A percentile compares a stretch with the other conserved stretches of the same genome.
Conservation (phyloP, 2,329 filamentous ascomycete species). For the Penicillium sp. region DNA sequence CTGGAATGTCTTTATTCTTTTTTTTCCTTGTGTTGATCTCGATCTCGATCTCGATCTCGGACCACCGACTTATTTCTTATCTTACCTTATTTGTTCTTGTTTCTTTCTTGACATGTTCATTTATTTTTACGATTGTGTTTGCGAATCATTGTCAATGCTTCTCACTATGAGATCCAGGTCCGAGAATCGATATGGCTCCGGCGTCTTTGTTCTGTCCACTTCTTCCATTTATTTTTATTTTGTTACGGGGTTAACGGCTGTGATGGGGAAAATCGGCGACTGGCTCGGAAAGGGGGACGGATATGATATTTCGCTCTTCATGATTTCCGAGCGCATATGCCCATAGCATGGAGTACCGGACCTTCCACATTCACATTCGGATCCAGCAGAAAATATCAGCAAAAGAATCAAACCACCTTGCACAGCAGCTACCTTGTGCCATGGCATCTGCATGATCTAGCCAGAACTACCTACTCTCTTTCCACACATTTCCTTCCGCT, state of each 20-base stretch:
- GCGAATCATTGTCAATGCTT: conserved; percentile 15
- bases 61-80: conserved; percentile 11
- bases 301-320: not conserved
- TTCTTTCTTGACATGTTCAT: conserved; percentile 18
- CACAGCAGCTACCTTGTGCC: not conserved
- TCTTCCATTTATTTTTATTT: conserved; percentile 2
- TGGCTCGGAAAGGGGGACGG: not conserved
- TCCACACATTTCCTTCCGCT: not conserved
- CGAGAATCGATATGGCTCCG: conserved; percentile 5
- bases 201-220: conserved; percentile 6
- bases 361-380: not conserved
- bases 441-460: conserved; percentile 1
- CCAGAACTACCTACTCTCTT: not conserved
- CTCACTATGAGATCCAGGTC: conserved; percentile 6
- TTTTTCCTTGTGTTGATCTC: conserved; percentile 11
- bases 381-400: conserved; percentile 1
- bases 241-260: not conserved
- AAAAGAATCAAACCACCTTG: conserved; percentile 2
- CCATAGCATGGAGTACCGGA: not conserved
- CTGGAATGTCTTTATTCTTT: conserved; percentile 19
- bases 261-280: not conserved
- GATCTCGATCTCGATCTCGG: not conserved
- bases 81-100: conserved; percentile 14
- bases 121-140: conserved; percentile 17
- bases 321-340: not conserved